Base-by-base conservation (phyloP, 208 protist genomes). In the Chromosphaera perkinsii region DNA sequence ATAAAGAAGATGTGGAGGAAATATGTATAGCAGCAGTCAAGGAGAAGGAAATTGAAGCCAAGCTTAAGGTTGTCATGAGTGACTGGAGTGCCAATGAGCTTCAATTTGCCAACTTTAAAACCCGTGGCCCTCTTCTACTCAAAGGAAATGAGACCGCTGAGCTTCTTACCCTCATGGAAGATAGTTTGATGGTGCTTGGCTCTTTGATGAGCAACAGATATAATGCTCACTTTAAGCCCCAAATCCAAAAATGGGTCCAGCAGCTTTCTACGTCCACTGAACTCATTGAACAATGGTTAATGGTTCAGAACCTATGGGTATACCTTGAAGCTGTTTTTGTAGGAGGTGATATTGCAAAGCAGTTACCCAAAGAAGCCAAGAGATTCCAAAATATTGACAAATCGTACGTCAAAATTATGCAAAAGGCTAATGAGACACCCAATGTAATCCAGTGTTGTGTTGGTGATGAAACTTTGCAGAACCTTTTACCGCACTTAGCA, bases 271-370 rank as follows among this genome's bases (percentile, higher is more conserved):
- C n/a, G n/a, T n/a, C n/a, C n/a, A n/a, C n/a, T n/a, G n/a, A n/a
- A n/a, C n/a, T n/a, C 20, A 51, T 97, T 10, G 92, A 97, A 70
- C 78, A 89, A 66, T 90, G 86, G 83, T 83, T 96, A 48, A 91
- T 96, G 49, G 90, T 98, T 39, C 95, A 98, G 79, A 83, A 91
- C 59, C 83, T 88, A 36, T 98, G 95, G 94, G 92, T 97, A 0
- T 97, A 98, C 69, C 85, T 98, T 2, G 94, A 98, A 67, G 92
- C 92, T 49, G 92, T 98, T 63, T 98, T 98, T 69, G 78, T 81
- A 20, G 90, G 89, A 3, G 90, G 85, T 63, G 95, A 98, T 65
- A 96, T 98, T 56, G 85, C 86, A 26, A 57, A 85, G 51, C 88
- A 98, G 61, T 82, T 99, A 27, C 94, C 95, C 22, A 81, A 80